These are phyloP conservation scores for Colletotrichum sp. DNA, from an alignment of 2,329 filamentous ascomycete species.

Conservation along the genomic window DNA sequence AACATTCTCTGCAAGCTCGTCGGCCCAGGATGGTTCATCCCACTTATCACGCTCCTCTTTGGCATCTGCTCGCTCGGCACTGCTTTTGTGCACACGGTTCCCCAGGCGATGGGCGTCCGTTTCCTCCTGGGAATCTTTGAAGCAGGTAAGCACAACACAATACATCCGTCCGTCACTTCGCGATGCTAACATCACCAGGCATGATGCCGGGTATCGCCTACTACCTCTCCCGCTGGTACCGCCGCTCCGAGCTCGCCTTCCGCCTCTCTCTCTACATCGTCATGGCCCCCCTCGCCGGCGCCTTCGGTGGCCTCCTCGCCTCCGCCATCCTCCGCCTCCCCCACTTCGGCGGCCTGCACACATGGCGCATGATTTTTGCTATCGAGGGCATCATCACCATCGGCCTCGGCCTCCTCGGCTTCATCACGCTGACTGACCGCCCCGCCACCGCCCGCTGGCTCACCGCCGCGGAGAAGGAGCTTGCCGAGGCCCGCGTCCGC, in stretches of 20 bases:
- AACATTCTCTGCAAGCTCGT: conserved; percentile 68
- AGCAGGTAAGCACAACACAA: conserved; percentile 53
- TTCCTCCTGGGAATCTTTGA: conserved; percentile 67
- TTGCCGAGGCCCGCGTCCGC: conserved; percentile 65
- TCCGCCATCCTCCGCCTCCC: conserved; percentile 65
- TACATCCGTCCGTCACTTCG: not conserved
- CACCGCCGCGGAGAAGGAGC: conserved; percentile 62
- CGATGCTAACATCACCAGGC: not conserved
- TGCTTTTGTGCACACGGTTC: conserved; percentile 59
- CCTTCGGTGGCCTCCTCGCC: conserved; percentile 69
- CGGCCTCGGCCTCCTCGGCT: conserved; percentile 58
- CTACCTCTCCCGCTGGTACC: conserved; percentile 68
- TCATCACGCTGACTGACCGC: conserved; percentile 68
- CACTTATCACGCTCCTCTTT: conserved; percentile 59
- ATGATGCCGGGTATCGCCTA: conserved; percentile 66
- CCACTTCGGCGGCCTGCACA: conserved; percentile 56
- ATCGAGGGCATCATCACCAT: conserved; percentile 70
- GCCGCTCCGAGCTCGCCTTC: conserved; percentile 65
- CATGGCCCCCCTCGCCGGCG: conserved; percentile 68
- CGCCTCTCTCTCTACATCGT: conserved; percentile 68
- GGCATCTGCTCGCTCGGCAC: conserved; percentile 64
- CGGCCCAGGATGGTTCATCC: conserved; percentile 69
- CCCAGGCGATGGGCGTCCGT: conserved; percentile 55
- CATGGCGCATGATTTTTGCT: conserved; percentile 74
- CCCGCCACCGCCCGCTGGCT: conserved; percentile 71